phyloP scores from a whole-genome alignment of 805 yeast genomes.

The Komagataella populi region DNA sequence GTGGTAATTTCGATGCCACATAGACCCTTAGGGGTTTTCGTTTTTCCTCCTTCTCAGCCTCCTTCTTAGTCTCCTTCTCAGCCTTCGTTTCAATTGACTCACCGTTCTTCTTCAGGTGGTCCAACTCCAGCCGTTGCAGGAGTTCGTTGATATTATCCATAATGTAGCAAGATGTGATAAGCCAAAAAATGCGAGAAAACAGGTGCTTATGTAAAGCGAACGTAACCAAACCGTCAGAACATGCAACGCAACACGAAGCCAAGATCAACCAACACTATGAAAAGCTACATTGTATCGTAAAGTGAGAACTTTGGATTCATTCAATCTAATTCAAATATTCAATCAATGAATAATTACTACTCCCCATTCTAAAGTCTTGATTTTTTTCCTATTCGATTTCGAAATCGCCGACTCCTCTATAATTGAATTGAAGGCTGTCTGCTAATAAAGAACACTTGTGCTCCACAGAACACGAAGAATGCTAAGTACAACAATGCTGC shows the following conservation, averaged over 20 bases:
- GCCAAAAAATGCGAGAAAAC: background rate
- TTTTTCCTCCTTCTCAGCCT: background rate
- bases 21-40: background rate
- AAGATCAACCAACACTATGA: background rate
- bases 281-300: background rate
- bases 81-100: background rate
- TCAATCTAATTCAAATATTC: background rate
- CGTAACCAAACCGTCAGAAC: background rate
- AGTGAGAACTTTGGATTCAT: background rate
- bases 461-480: constrained; percentile 84
- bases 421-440: constrained; percentile 56
- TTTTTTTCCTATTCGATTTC: background rate
- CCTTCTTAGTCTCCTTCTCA: background rate
- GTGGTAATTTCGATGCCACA: background rate
- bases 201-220: background rate
- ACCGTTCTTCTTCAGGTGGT: background rate
- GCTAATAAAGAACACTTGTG: constrained; percentile 54
- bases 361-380: background rate
- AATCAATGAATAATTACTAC: background rate
- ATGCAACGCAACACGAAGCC: background rate
- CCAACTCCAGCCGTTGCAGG: background rate
- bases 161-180: background rate
- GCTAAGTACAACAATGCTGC: constrained; percentile 75
- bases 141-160: background rate
- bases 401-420: constrained; percentile 5